Percentiles rank a stretch among this genome's conserved stretches.
Conservation (phyloP, 2,329 filamentous ascomycete genomes). For the Juglanconis juglandina region DNA sequence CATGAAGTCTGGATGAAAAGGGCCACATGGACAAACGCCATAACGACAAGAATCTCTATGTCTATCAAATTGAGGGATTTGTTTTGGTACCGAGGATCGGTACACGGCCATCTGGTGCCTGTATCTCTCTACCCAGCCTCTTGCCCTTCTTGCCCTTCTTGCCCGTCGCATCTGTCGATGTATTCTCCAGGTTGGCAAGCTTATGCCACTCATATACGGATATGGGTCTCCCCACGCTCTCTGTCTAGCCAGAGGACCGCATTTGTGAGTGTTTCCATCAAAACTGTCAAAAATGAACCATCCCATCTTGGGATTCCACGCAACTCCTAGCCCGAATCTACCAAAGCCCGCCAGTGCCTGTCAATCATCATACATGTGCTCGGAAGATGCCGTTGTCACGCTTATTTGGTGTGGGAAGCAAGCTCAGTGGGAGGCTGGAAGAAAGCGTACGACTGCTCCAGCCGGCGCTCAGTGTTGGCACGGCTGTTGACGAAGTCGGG, state of each 20-base stretch:
- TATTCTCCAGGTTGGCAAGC: neutral
- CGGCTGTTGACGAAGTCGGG: constrained; percentile 89
- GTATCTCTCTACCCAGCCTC: constrained; percentile 4
- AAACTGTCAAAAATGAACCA: constrained; percentile 10
- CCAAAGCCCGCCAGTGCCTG: constrained; percentile 12
- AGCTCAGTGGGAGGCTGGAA: constrained; percentile 20
- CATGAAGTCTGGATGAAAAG: neutral
- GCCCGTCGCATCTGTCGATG: neutral
- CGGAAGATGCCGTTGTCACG: neutral
- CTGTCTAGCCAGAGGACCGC: constrained; percentile 8
- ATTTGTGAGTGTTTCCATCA: constrained; percentile 4
- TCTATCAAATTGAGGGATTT: constrained; percentile 13
- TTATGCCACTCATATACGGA: neutral
- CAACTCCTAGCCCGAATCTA: constrained; percentile 19
- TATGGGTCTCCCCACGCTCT: constrained; percentile 2
- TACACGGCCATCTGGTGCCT: neutral
- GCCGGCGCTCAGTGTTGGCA: constrained; percentile 63
- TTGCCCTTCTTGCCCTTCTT: neutral
- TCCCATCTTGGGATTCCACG: constrained; percentile 15
- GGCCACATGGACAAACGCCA: constrained; percentile 11
- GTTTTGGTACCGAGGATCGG: constrained; percentile 6
- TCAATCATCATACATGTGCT: constrained; percentile 13
- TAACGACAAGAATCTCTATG: constrained; percentile 12
- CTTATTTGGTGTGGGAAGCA: constrained; percentile 1
- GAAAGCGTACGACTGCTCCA: constrained; percentile 47